phyloP scores from a whole-genome alignment of 352 stramenopile species.

The Phytophthora syringae region DNA sequence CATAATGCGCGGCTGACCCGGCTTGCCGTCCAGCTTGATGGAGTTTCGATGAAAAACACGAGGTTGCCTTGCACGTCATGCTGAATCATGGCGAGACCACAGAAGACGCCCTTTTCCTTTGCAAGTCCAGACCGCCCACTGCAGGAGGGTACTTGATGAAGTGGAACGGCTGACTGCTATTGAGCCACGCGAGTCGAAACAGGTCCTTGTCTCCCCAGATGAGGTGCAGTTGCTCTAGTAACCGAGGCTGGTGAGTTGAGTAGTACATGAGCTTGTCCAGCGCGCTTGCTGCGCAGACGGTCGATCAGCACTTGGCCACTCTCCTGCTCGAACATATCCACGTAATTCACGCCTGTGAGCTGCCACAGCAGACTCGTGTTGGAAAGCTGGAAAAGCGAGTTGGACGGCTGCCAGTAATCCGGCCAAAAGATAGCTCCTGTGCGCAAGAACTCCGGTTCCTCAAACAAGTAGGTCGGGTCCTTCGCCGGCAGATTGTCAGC shows the following conservation, averaged over 20 bases:
- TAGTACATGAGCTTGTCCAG: constrained; percentile 91
- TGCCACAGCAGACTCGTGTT: constrained; percentile 82
- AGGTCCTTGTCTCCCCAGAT: constrained; percentile 91
- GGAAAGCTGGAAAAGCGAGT: constrained; percentile 84
- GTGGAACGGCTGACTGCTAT: constrained; percentile 79
- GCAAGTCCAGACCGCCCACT: constrained; percentile 74
- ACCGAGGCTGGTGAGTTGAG: constrained; percentile 67
- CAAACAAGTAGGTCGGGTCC: constrained; percentile 88
- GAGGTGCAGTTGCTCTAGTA: constrained; percentile 78
- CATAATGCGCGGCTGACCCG: constrained; percentile 75
- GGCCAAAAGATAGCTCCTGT: constrained; percentile 89
- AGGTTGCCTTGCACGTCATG: constrained; percentile 85
- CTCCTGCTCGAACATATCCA: constrained; percentile 89
- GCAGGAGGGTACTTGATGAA: constrained; percentile 76
- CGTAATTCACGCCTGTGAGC: constrained; percentile 69
- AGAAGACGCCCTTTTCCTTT: constrained; percentile 80
- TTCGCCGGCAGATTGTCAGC: constrained; percentile 82
- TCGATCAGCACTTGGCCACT: constrained; percentile 88
- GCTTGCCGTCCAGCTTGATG: constrained; percentile 81
- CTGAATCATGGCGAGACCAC: constrained; percentile 87
- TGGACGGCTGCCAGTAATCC: constrained; percentile 83
- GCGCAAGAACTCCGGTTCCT: constrained; percentile 72
- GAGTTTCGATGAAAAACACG: constrained; percentile 88
- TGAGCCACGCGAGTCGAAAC: constrained; percentile 85
- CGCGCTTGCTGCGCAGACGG: constrained; percentile 70